A percentile compares a stretch with the other conserved stretches of the same genome.
These are phyloP conservation scores for Hypoxylon sp. DNA, from an alignment of 2,329 filamentous ascomycete species.

Conservation along the genomic window DNA sequence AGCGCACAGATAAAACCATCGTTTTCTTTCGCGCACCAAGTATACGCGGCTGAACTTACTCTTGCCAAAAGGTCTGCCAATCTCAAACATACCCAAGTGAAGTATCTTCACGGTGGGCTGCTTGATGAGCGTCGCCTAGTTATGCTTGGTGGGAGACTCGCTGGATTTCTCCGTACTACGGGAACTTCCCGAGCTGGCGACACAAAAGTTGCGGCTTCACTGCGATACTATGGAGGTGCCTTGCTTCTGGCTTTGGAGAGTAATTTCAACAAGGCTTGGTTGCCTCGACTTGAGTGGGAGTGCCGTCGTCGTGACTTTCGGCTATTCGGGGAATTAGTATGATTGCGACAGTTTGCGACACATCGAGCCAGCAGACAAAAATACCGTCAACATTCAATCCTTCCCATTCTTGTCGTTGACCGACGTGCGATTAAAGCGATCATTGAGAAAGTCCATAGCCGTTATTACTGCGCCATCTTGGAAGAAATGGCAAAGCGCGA, in stretches of 20 bases:
- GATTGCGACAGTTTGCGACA: slow-evolving; percentile 32
- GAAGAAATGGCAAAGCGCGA: too few species aligned
- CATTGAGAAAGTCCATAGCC: slow-evolving; percentile 83
- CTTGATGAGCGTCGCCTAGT: slow-evolving; percentile 62
- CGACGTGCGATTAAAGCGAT: slow-evolving; percentile 88
- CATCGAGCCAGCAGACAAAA: too few species aligned
- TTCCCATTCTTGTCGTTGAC: slow-evolving; percentile 90
- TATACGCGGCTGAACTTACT: slow-evolving; percentile 91
- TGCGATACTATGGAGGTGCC: slow-evolving; percentile 72
- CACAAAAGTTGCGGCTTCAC: slow-evolving; percentile 59
- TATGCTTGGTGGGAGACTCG: slow-evolving; percentile 54
- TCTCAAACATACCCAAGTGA: slow-evolving; percentile 92
- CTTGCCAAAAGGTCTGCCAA: slow-evolving; percentile 86
- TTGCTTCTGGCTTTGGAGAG: slow-evolving; percentile 82
- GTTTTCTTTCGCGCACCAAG: slow-evolving; percentile 82
- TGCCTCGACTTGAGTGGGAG: slow-evolving; percentile 71
- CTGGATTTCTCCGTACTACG: slow-evolving; percentile 58
- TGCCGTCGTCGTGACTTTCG: slow-evolving; percentile 60
- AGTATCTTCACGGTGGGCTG: slow-evolving; percentile 78
- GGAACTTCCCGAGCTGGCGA: slow-evolving; percentile 70
- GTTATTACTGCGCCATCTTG: slow-evolving; percentile 57
- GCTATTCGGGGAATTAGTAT: slow-evolving; percentile 56
- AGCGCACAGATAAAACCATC: slow-evolving; percentile 87
- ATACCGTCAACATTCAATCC: slow-evolving; percentile 84
- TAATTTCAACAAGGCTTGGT: slow-evolving; percentile 87